Evolutionary conservation across 441 rosid genomes (phyloP).

Genomic region (Erysimum cheiri): DNA sequence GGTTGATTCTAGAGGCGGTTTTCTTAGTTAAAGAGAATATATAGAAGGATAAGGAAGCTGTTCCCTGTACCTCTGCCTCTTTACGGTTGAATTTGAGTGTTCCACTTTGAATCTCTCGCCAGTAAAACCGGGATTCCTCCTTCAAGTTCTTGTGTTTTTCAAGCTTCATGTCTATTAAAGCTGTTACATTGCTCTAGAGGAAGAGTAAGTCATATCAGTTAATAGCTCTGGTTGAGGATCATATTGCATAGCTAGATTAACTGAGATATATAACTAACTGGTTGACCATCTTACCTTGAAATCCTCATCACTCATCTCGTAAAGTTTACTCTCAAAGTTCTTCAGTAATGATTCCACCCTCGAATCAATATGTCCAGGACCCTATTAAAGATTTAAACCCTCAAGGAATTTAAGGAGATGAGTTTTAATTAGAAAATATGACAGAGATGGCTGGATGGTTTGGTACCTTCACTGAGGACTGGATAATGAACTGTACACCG

Average conservation of each 20-base stretch:
- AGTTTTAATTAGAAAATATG: conserved; percentile 17
- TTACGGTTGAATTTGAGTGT: conserved; percentile 80
- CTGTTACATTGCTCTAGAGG: conserved; percentile 53
- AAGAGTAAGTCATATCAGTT: conserved; percentile 20
- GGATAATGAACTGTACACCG: conserved; percentile 81
- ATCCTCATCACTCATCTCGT: conserved; percentile 74
- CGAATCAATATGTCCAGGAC: conserved; percentile 76
- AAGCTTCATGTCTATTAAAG: conserved; percentile 90
- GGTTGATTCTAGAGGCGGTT: background rate
- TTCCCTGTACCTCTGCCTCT: conserved; percentile 71
- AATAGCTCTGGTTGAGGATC: conserved; percentile 24
- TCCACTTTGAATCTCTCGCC: conserved; percentile 73
- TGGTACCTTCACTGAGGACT: conserved; percentile 80
- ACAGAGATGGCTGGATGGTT: conserved; percentile 16
- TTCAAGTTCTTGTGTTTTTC: conserved; percentile 89
- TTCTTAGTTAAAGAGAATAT: conserved; percentile 12
- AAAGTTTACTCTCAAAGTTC: conserved; percentile 67
- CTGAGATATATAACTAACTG: conserved; percentile 25
- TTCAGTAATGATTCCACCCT: conserved; percentile 84
- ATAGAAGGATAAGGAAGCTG: conserved; percentile 1
- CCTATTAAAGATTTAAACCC: conserved; percentile 49
- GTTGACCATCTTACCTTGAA: conserved; percentile 65
- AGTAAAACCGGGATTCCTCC: conserved; percentile 83
- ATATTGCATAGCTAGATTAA: conserved; percentile 27
- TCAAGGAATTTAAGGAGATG: background rate